phyloP scores from a whole-genome alignment of 345 rosid genomes.

The Bruguiera sexangula region DNA sequence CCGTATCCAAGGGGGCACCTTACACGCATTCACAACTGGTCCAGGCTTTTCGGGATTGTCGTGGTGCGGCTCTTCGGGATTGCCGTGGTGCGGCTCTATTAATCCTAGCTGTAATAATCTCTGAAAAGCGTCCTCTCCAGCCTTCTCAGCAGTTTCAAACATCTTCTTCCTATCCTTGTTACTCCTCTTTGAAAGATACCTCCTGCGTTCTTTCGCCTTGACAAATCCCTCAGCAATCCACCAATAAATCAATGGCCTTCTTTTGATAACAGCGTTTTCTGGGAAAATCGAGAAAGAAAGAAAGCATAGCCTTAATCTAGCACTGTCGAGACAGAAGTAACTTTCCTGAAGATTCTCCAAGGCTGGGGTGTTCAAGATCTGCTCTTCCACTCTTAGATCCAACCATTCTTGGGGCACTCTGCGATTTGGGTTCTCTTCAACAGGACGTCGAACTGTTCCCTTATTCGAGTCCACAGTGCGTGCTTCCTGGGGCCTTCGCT shows the following conservation, averaged over 20 bases:
- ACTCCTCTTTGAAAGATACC: too few relatives aligned
- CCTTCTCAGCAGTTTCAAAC: conserved; percentile 12
- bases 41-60: neutral
- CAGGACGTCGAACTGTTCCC: neutral
- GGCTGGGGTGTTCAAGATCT: neutral
- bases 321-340: neutral
- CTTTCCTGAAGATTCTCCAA: neutral
- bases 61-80: neutral
- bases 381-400: neutral
- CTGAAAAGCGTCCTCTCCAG: conserved; percentile 5
- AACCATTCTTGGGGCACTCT: neutral
- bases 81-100: neutral
- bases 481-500: neutral
- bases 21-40: conserved; percentile 10
- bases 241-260: conserved; percentile 15
- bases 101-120: conserved; percentile 6
- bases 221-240: conserved; percentile 22
- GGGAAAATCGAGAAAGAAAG: conserved; percentile 14
- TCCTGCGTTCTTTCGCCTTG: neutral
- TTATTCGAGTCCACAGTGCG: neutral
- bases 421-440: neutral
- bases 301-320: conserved; percentile 1
- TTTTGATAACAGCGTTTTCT: neutral
- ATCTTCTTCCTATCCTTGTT: too few relatives aligned
- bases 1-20: conserved; percentile 14